Percentiles rank a stretch among this genome's conserved stretches.
These are phyloP conservation scores for Epichloe glyceriae DNA, from an alignment of 2,329 filamentous ascomycete genomes.

Conservation along the genomic window DNA sequence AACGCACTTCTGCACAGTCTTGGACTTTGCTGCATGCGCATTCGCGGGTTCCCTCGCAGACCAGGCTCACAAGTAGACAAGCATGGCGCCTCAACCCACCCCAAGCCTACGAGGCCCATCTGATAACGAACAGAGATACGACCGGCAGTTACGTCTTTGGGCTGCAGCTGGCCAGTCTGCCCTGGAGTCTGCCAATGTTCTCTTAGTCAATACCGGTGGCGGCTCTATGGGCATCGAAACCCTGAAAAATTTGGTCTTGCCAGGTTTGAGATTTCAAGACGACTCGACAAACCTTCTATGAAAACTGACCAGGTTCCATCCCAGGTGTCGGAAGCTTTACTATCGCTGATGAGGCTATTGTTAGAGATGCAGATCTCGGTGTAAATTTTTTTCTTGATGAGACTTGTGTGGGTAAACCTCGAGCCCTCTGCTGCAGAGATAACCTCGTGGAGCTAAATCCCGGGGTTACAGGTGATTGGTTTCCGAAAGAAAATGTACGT, in stretches of 20 bases:
- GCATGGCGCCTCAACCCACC: slow-evolving; percentile 8
- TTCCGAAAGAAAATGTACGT: slow-evolving; percentile 30
- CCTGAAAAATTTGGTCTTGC: slow-evolving; percentile 92
- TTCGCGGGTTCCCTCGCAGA: neutral
- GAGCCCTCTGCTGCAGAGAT: slow-evolving; percentile 65
- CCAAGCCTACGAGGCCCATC: slow-evolving; percentile 35
- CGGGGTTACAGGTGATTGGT: slow-evolving; percentile 71
- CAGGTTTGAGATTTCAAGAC: slow-evolving; percentile 37
- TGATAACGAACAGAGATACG: slow-evolving; percentile 67
- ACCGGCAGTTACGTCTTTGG: slow-evolving; percentile 90
- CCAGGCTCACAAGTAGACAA: neutral
- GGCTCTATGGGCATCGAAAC: slow-evolving; percentile 83
- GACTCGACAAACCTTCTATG: neutral
- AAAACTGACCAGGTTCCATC: neutral
- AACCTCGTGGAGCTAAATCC: slow-evolving; percentile 81
- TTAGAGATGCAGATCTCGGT: slow-evolving; percentile 74
- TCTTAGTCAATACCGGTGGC: slow-evolving; percentile 76
- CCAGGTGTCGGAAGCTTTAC: slow-evolving; percentile 78
- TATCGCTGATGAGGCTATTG: slow-evolving; percentile 67
- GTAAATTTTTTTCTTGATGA: slow-evolving; percentile 96
- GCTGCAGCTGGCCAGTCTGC: slow-evolving; percentile 83
- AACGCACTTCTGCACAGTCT: neutral
- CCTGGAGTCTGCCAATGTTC: slow-evolving; percentile 80
- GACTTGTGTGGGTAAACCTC: slow-evolving; percentile 57
- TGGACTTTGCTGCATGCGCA: neutral